A percentile compares a stretch with the other conserved stretches of the same genome.
Evolutionary conservation across 164 flowering plant species (phyloP).

Genomic region (Sextonia rubra): DNA sequence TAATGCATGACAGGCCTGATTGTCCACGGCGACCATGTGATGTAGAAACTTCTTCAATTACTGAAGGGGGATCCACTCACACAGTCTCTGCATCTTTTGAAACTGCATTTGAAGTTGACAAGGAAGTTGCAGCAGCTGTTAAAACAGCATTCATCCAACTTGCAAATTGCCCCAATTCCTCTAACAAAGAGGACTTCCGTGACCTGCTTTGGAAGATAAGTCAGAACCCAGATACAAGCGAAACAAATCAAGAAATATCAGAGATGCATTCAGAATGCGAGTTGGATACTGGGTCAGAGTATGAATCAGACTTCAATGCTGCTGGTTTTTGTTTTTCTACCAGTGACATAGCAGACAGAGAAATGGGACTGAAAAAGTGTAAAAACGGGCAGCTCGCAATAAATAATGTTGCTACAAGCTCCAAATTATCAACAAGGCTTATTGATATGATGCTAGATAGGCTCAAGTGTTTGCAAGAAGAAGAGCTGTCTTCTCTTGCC

Average conservation of each 20-base stretch:
- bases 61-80: constrained; percentile 59
- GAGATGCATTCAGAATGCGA: constrained; percentile 51
- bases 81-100: constrained; percentile 76
- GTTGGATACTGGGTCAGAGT: constrained; percentile 39
- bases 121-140: constrained; percentile 86
- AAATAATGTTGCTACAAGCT: constrained; percentile 13
- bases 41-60: constrained; percentile 47
- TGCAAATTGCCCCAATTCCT: constrained; percentile 45
- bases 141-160: constrained; percentile 71
- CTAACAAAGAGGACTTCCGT: constrained; percentile 52
- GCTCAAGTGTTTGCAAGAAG: constrained; percentile 63
- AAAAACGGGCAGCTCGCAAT: constrained; percentile 32
- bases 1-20: constrained; percentile 72
- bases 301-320: constrained; percentile 22
- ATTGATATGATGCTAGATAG: constrained; percentile 76
- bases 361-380: constrained; percentile 13
- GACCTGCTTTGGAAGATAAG: constrained; percentile 61
- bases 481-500: constrained; percentile 88
- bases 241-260: constrained; percentile 27
- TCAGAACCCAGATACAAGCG: constrained; percentile 62
- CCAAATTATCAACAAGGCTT: constrained; percentile 30
- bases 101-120: constrained; percentile 91
- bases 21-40: constrained; percentile 44
- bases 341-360: constrained; percentile 9
- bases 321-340: constrained; percentile 16